Conservation (phyloP, 495 filamentous ascomycete genomes). For the Hypoxylon crocopeplum region DNA sequence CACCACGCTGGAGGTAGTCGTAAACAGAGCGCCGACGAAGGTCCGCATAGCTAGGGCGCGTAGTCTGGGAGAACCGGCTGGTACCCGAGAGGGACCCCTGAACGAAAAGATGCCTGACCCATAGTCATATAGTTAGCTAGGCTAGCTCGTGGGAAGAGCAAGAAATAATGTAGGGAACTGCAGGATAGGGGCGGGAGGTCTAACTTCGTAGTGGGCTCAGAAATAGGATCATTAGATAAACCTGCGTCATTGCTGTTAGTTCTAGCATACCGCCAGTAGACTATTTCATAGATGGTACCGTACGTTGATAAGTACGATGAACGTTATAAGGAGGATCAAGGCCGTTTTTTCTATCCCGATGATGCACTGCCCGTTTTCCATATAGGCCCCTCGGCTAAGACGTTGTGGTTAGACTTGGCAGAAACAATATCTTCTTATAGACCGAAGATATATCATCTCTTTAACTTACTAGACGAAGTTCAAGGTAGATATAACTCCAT, state of each 20-base stretch:
- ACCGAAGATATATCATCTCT: background rate
- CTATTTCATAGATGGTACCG: background rate
- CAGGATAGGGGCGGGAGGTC: background rate
- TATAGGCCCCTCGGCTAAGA: conserved; percentile 52
- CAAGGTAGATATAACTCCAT: conserved; percentile 52
- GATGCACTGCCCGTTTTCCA: conserved; percentile 56
- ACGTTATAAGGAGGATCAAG: conserved; percentile 58
- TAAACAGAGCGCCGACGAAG: conserved; percentile 57
- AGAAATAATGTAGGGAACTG: background rate
- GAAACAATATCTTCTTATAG: background rate
- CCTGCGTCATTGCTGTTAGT: conserved; percentile 38
- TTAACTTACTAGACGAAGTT: conserved; percentile 59
- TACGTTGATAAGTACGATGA: conserved; percentile 59
- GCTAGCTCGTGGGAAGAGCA: too few relatives aligned
- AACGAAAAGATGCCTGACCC: conserved; percentile 49
- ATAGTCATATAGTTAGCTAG: background rate
- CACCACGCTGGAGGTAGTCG: conserved; percentile 56
- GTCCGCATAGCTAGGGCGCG: conserved; percentile 53
- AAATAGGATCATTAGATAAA: conserved; percentile 60
- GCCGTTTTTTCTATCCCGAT: conserved; percentile 59
- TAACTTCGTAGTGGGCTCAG: conserved; percentile 55
- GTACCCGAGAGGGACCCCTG: conserved; percentile 43
- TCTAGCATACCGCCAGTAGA: background rate
- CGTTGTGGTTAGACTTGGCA: conserved; percentile 2
- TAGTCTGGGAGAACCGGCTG: conserved; percentile 42